Conservation (phyloP, 805 yeast species). For the Teunomyces gatunensis region DNA sequence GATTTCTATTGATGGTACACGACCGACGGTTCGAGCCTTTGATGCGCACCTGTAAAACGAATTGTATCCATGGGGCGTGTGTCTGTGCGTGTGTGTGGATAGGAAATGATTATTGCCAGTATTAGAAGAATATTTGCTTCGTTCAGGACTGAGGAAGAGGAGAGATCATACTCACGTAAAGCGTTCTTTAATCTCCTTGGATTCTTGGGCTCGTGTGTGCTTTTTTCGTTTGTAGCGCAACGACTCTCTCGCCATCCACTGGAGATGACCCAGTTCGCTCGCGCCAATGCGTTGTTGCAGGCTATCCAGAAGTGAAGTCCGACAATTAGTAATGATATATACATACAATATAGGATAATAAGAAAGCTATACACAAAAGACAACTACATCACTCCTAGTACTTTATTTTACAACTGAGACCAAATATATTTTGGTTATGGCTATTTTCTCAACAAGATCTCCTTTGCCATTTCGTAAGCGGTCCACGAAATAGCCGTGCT, state of each 20-base stretch:
- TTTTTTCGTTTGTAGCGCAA: conserved; percentile 79
- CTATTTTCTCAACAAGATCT: conserved; percentile 42
- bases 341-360: conserved; percentile 3
- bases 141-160: conserved; percentile 84
- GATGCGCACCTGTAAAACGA: not conserved
- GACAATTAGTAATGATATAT: conserved; percentile 1
- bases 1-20: not conserved
- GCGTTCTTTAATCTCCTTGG: conserved; percentile 81
- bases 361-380: not conserved
- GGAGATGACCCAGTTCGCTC: conserved; percentile 29
- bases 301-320: conserved; percentile 17
- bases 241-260: conserved; percentile 34
- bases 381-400: not conserved
- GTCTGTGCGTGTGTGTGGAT: not conserved
- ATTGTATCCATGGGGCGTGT: not conserved
- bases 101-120: conserved; percentile 62
- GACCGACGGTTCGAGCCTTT: conserved; percentile 6
- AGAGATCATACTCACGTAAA: conserved; percentile 66
- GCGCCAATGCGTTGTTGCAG: conserved; percentile 23
- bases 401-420: conserved; percentile 1
- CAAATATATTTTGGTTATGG: not conserved
- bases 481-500: conserved; percentile 98
- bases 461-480: conserved; percentile 95
- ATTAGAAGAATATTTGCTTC: conserved; percentile 77
- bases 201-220: conserved; percentile 74